These are phyloP conservation scores for Fusarium nanum DNA, from an alignment of 2,329 filamentous ascomycete genomes.

Conservation along the genomic window DNA sequence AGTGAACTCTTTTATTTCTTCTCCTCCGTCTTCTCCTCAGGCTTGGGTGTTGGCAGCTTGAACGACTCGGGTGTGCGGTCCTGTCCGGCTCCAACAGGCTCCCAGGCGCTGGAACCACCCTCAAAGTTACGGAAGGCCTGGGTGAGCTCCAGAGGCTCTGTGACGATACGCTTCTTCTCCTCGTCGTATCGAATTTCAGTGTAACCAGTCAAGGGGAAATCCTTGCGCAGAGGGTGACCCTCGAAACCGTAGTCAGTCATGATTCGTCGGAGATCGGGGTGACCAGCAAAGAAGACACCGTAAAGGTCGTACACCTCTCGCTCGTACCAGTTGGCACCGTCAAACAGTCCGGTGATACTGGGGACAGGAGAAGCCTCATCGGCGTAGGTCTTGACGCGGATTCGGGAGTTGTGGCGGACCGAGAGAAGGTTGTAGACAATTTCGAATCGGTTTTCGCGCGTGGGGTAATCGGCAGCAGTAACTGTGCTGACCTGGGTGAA, in stretches of 20 bases:
- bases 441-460: slow-evolving; percentile 94
- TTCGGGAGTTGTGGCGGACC: slow-evolving; percentile 94
- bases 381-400: slow-evolving; percentile 98
- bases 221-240: slow-evolving; percentile 95
- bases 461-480: slow-evolving; percentile 95
- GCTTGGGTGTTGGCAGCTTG: slow-evolving; percentile 95
- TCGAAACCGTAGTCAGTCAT: slow-evolving; percentile 99
- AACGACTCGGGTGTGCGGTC: slow-evolving; percentile 87
- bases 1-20: slow-evolving; percentile 77
- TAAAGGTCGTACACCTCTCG: slow-evolving; percentile 98
- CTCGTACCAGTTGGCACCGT: slow-evolving; percentile 99
- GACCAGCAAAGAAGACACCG: slow-evolving; percentile 94
- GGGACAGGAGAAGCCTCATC: slow-evolving; percentile 95
- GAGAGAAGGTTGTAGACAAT: slow-evolving; percentile 97
- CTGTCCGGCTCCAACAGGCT: slow-evolving; percentile 74
- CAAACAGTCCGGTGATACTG: slow-evolving; percentile 85
- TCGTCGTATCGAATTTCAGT: slow-evolving; percentile 98
- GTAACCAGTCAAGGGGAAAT: slow-evolving; percentile 97
- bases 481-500: slow-evolving; percentile 94
- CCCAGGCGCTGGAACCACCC: slow-evolving; percentile 80
- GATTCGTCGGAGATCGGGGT: slow-evolving; percentile 95
- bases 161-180: slow-evolving; percentile 99
- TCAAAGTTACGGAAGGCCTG: slow-evolving; percentile 99
- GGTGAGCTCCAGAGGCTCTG: slow-evolving; percentile 96
- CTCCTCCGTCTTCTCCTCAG: slow-evolving; percentile 88